Percentiles rank a stretch among this genome's conserved stretches.
phyloP scores from a whole-genome alignment of 495 filamentous ascomycete genomes.

The Neurospora pannonica region DNA sequence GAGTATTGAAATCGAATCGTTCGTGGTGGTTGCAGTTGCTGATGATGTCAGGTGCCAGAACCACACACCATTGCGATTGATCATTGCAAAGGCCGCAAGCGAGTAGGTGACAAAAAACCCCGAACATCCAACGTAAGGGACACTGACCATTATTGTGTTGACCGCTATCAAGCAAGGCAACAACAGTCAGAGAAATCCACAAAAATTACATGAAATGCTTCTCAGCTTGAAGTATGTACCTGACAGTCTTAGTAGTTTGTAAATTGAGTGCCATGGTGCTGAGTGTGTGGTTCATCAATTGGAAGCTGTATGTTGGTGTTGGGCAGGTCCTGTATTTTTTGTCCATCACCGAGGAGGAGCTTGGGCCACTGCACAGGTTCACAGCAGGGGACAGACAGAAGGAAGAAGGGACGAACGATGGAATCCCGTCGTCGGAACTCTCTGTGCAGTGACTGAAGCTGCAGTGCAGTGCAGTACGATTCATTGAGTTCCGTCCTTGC shows the following conservation, averaged over 20 bases:
- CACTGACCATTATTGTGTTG: not conserved
- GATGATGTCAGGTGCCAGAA: not conserved
- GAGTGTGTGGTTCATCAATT: not conserved
- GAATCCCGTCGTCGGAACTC: not conserved
- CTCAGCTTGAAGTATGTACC: fast-evolving
- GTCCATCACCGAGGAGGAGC: not conserved
- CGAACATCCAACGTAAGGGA: not conserved
- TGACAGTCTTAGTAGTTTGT: not conserved
- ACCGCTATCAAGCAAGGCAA: not conserved
- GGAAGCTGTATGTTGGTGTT: not conserved
- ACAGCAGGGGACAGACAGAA: not conserved
- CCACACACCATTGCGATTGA: not conserved
- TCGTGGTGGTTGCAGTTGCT: not conserved
- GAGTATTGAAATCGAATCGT: not conserved
- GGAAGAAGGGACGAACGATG: not conserved
- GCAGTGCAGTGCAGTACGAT: not conserved
- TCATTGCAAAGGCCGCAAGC: not conserved
- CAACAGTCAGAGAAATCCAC: not conserved
- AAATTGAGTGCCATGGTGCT: not conserved
- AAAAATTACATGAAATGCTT: not conserved
- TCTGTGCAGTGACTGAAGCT: not conserved
- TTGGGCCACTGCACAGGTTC: not conserved
- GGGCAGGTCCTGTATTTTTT: not conserved
- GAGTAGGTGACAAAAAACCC: too few species aligned
- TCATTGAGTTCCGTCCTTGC: not conserved